A percentile compares a stretch with the other conserved stretches of the same genome.
phyloP scores from a whole-genome alignment of 192 early-diverging fungal species.

The Umbelopsis ramanniana region DNA sequence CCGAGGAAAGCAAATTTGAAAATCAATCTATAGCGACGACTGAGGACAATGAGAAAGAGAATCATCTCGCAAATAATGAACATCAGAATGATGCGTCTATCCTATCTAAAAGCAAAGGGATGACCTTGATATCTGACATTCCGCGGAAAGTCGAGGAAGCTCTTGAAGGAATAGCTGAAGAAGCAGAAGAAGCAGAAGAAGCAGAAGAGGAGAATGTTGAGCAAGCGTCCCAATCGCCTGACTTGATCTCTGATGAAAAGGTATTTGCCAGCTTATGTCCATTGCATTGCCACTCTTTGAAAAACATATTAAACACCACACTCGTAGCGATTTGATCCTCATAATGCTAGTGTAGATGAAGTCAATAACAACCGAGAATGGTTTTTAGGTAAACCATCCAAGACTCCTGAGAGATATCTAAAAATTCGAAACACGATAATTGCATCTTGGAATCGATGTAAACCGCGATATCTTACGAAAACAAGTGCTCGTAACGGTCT shows the following conservation, averaged over 20 bases:
- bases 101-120: neutral
- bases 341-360: conserved; percentile 54
- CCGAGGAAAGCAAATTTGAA: neutral
- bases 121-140: conserved; percentile 9
- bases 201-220: neutral
- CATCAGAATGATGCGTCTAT: neutral
- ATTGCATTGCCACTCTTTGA: neutral
- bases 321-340: conserved; percentile 45
- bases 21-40: too few species aligned
- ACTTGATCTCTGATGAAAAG: neutral
- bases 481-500: conserved; percentile 75
- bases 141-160: conserved; percentile 6
- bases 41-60: neutral
- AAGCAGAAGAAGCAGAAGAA: neutral
- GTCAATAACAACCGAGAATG: conserved; percentile 61
- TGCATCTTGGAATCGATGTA: conserved; percentile 69
- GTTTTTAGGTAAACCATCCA: conserved; percentile 67
- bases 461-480: conserved; percentile 83
- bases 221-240: neutral
- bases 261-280: neutral
- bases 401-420: conserved; percentile 90
- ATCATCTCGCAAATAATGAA: neutral
- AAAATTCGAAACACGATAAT: conserved; percentile 89
- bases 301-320: too few species aligned
- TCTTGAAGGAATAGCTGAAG: neutral